phyloP scores from a whole-genome alignment of 768 basidiomycete genomes.

The Leucosporidium yakuticum region DNA sequence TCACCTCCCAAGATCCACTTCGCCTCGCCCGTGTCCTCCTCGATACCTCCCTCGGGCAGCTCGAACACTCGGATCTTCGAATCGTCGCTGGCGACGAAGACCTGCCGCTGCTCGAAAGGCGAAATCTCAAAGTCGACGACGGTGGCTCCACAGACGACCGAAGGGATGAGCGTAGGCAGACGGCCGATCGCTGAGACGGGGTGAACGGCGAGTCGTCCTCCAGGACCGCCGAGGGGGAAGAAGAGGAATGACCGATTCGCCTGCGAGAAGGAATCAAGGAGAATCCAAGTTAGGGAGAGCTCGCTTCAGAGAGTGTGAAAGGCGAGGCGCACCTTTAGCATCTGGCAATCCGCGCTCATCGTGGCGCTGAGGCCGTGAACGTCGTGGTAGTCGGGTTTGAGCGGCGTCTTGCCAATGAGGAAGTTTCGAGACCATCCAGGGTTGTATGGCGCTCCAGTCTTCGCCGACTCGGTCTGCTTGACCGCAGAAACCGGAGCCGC shows the following conservation, averaged over 20 bases:
- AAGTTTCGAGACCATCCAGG: conserved; percentile 45
- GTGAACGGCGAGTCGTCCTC: conserved; percentile 44
- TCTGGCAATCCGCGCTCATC: conserved; percentile 40
- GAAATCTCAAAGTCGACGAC: conserved; percentile 43
- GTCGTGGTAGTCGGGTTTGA: conserved; percentile 44
- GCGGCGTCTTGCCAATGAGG: conserved; percentile 44
- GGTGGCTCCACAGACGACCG: conserved; percentile 40
- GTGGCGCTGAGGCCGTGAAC: conserved; percentile 41
- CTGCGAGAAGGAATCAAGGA: not conserved
- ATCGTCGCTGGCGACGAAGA: conserved; percentile 43
- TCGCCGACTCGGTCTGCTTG: not conserved
- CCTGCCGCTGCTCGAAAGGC: conserved; percentile 35
- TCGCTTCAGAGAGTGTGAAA: conserved; percentile 29
- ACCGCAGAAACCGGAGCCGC: not conserved
- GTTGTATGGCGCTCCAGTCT: conserved; percentile 32
- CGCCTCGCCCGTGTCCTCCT: conserved; percentile 33
- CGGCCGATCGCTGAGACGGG: conserved; percentile 41
- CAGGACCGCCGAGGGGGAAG: conserved; percentile 45
- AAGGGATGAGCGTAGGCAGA: conserved; percentile 39
- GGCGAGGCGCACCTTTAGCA: conserved; percentile 39
- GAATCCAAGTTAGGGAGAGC: too few relatives aligned
- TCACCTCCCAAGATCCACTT: conserved; percentile 39
- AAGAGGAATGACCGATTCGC: conserved; percentile 39
- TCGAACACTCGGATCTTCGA: conserved; percentile 42
- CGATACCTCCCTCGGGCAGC: conserved; percentile 32